Base-by-base conservation (phyloP, 208 protist genomes). In the Crithidia fasciculata region DNA sequence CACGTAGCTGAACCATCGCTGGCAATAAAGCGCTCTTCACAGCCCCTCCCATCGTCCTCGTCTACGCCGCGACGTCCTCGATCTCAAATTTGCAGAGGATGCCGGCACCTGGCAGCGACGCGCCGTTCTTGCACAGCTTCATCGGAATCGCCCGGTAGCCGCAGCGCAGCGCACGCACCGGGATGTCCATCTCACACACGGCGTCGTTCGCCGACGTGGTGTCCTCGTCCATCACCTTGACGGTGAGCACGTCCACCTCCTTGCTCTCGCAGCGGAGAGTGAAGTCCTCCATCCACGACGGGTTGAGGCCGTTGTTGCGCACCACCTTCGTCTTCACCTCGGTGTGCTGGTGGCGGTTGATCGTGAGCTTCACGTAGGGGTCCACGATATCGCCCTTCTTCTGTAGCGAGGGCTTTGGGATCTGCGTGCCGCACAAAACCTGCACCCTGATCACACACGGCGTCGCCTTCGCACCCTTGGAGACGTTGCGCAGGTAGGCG, bases 271-370 rank as follows among this genome's bases (percentile, higher is more conserved):
- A 78, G 45, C 61, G 12, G 6, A 88, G 43, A 8, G 80, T 78
- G 62, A 91, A 88, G 59, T 77, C 74, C 72, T 86, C 81, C 75
- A 85, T 78, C 91, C 88, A 92, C 5, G 79, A 73, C 0, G 91
- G 87, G 36, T 88, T 83, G 54, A 93, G 84, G 13, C 87, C 89
- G 75, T 96, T 96, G 76, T 94, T 88, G 49, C 67, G 71, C 65
- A 94, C 78, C 45, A 80, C 76, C 9, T 54, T 72, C 47, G 88
- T 92, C 52, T 63, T 74, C 57, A 76, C 69, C 65, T 52, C 64
- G 8, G 43, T 72, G 54, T 70, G 61, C n/a, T 70, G 66, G 18
- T 44, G 49, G n/a, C 82, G 82, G 67, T 88, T 83, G 68, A 96
- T 74, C 61, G 68, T 83, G 54, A 86, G 67, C 59, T 72, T 74